A percentile compares a stretch with the other conserved stretches of the same genome.
Evolutionary conservation across 306 rosid species (phyloP).

Genomic region (Trifolium repens): DNA sequence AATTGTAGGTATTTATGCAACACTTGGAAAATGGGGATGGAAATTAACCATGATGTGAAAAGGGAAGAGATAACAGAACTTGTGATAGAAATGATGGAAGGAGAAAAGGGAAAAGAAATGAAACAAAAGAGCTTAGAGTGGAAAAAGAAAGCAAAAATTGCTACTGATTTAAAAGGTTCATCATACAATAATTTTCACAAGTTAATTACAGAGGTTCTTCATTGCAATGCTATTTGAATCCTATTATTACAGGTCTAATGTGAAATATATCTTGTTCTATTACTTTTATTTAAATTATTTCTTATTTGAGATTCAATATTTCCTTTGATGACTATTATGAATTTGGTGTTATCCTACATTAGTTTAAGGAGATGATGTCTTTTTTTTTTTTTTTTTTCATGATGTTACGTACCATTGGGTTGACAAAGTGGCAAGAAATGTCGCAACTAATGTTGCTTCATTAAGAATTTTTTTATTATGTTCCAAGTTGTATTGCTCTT

Average conservation of each 20-base stretch:
- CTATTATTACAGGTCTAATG: not conserved
- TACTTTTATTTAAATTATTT: not conserved
- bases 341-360: not conserved
- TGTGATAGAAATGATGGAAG: slow-evolving; percentile 8
- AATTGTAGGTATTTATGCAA: slow-evolving; percentile 20
- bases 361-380: not conserved
- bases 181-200: slow-evolving; percentile 16
- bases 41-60: slow-evolving; percentile 28
- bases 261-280: not conserved
- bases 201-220: not conserved
- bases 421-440: not conserved
- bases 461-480: too few relatives aligned
- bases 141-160: not conserved
- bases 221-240: not conserved
- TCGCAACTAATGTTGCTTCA: too few relatives aligned
- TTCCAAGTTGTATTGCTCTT: too few relatives aligned
- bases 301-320: not conserved
- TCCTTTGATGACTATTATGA: not conserved
- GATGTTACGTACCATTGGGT: not conserved
- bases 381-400: not conserved
- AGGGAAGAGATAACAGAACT: slow-evolving; percentile 13
- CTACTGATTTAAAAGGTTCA: slow-evolving; percentile 23
- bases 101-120: slow-evolving; percentile 27
- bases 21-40: slow-evolving; percentile 17
- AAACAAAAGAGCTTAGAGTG: slow-evolving; percentile 20